Evolutionary conservation across 371 early-diverging fungal genomes (phyloP).

Genomic region (Mucor plumbeus): DNA sequence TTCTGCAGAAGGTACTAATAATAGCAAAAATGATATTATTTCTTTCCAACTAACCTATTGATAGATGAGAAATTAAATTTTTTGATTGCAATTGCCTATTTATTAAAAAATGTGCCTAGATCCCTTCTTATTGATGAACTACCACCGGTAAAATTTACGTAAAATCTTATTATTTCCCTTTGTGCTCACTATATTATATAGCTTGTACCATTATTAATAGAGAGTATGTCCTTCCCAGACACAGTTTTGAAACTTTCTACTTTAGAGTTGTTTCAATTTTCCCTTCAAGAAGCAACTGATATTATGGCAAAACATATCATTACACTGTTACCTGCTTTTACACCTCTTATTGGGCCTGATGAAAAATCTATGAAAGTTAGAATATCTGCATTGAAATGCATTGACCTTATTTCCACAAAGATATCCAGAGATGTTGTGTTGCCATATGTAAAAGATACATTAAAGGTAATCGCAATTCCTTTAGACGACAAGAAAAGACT

Average conservation of each 20-base stretch:
- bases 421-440: slow-evolving; percentile 62
- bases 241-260: slow-evolving; percentile 73
- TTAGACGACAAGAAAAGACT: slow-evolving; percentile 88
- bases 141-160: slow-evolving; percentile 58
- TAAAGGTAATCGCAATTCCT: slow-evolving; percentile 61
- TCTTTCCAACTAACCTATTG: background rate
- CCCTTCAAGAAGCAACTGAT: slow-evolving; percentile 60
- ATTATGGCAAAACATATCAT: slow-evolving; percentile 61
- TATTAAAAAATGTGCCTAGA: slow-evolving; percentile 80
- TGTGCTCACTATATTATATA: slow-evolving; percentile 22
- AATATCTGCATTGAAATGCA: slow-evolving; percentile 70
- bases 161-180: background rate
- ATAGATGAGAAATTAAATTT: slow-evolving; percentile 65
- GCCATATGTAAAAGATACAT: slow-evolving; percentile 63
- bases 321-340: slow-evolving; percentile 52
- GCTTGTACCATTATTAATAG: slow-evolving; percentile 79
- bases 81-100: slow-evolving; percentile 79
- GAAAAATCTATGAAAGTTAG: slow-evolving; percentile 58
- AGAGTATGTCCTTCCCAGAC: slow-evolving; percentile 65
- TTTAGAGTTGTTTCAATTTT: slow-evolving; percentile 72
- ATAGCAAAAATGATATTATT: background rate
- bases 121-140: slow-evolving; percentile 79
- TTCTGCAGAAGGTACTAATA: slow-evolving; percentile 1
- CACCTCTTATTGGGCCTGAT: slow-evolving; percentile 36
- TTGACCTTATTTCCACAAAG: slow-evolving; percentile 68